Evolutionary conservation across 495 filamentous ascomycete genomes (phyloP).

Genomic region (Aspergillus mulundensis): DNA sequence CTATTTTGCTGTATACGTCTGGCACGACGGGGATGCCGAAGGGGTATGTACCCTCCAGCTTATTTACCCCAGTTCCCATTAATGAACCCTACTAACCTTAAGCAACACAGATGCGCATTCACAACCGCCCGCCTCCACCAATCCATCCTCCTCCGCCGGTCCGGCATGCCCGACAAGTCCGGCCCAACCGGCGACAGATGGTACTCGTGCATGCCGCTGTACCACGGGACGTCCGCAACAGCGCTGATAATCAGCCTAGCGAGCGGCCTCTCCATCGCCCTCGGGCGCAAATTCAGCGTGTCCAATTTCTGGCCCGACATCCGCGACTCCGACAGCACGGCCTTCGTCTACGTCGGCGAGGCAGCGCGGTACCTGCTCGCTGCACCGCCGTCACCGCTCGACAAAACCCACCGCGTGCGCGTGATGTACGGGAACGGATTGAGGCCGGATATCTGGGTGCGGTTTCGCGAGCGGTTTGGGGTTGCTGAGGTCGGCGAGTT

Average conservation of each 20-base stretch:
- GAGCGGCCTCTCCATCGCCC: slow-evolving; percentile 57
- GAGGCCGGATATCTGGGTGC: slow-evolving; percentile 71
- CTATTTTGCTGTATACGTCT: slow-evolving; percentile 66
- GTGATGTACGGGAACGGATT: slow-evolving; percentile 75
- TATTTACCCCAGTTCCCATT: too few relatives aligned
- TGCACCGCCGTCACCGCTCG: slow-evolving; percentile 57
- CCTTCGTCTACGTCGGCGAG: slow-evolving; percentile 82
- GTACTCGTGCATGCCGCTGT: slow-evolving; percentile 78
- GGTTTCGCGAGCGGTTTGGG: slow-evolving; percentile 61
- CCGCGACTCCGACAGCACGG: slow-evolving; percentile 61
- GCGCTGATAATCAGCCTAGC: slow-evolving; percentile 50
- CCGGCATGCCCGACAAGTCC: slow-evolving; percentile 22
- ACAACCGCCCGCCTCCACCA: slow-evolving; percentile 39
- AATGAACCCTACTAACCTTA: too few relatives aligned
- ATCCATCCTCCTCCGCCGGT: slow-evolving; percentile 23
- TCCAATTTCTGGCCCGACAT: slow-evolving; percentile 73
- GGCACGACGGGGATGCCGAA: slow-evolving; percentile 67
- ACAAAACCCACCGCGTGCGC: slow-evolving; percentile 61
- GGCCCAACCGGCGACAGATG: slow-evolving; percentile 55
- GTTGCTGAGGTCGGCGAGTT: slow-evolving; percentile 59
- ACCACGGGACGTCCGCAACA: slow-evolving; percentile 71
- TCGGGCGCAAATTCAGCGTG: slow-evolving; percentile 67
- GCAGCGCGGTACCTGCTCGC: slow-evolving; percentile 73
- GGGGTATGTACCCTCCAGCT: too few relatives aligned
- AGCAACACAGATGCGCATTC: slow-evolving; percentile 45